These are phyloP conservation scores for Entomortierella chlamydospora DNA, from an alignment of 192 early-diverging fungal genomes.

Conservation along the genomic window DNA sequence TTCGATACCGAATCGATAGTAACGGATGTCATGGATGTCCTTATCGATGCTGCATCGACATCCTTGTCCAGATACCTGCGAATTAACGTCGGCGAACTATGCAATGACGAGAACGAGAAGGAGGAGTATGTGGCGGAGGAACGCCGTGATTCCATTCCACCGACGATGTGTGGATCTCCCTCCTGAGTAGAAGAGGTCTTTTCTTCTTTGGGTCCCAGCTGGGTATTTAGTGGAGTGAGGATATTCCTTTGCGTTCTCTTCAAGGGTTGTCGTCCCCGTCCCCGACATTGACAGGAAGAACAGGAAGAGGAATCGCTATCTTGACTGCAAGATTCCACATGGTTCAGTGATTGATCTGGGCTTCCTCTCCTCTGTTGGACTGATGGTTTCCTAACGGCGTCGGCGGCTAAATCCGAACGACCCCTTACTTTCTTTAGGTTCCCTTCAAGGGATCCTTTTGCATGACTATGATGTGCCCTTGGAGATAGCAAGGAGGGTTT, in stretches of 20 bases:
- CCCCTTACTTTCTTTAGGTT: neutral
- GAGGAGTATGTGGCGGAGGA: too few species aligned
- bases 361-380: neutral
- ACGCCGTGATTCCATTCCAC: neutral
- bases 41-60: neutral
- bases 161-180: neutral
- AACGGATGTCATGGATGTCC: neutral
- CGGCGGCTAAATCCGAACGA: neutral
- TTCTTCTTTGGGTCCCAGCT: too few species aligned
- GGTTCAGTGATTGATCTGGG: neutral
- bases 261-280: neutral
- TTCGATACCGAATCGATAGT: too few species aligned
- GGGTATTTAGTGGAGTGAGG: neutral
- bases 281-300: neutral
- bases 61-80: slow-evolving; percentile 8
- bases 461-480: neutral
- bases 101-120: neutral
- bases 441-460: neutral
- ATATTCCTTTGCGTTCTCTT: neutral
- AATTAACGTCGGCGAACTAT: slow-evolving; percentile 5
- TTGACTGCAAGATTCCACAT: neutral
- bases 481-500: neutral
- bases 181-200: too few species aligned
- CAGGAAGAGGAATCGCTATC: neutral
- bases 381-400: neutral